These are phyloP conservation scores for Pichia thaimueangensis DNA, from an alignment of 805 yeast genomes.

Conservation along the genomic window DNA sequence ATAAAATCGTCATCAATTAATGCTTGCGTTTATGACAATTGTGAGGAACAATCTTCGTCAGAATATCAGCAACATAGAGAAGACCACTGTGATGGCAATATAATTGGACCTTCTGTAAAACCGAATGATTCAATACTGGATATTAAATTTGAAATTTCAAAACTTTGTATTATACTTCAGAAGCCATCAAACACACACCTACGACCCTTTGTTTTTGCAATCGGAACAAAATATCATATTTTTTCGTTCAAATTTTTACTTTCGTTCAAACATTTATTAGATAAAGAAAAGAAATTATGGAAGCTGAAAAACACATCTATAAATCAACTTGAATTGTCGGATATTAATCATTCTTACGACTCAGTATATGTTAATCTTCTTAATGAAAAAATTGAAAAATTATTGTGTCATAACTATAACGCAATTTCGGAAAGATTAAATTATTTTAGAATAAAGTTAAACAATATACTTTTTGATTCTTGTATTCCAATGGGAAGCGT, in stretches of 20 bases:
- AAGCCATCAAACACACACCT: constrained; percentile 10
- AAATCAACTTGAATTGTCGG: too few species aligned
- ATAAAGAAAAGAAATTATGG: constrained; percentile 6
- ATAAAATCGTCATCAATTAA: constrained; percentile 3
- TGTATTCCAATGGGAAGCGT: constrained; percentile 12
- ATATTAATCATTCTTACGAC: not conserved
- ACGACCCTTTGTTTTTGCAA: not conserved
- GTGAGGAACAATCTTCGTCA: too few species aligned
- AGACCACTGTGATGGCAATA: too few species aligned
- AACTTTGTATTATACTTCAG: too few species aligned
- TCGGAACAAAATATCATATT: too few species aligned
- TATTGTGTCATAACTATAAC: constrained; percentile 8
- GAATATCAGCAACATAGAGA: too few species aligned
- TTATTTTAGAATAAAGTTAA: constrained; percentile 11
- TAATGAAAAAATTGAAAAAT: constrained; percentile 3
- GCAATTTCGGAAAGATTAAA: constrained; percentile 15
- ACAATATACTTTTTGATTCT: constrained; percentile 8
- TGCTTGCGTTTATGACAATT: constrained; percentile 11
- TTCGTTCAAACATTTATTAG: constrained; percentile 4
- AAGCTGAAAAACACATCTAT: constrained; percentile 4
- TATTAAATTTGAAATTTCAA: too few species aligned
- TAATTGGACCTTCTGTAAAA: too few species aligned
- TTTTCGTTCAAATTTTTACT: not conserved
- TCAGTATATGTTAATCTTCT: too few species aligned
- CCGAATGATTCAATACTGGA: too few species aligned